Evolutionary conservation across 2,329 filamentous ascomycete genomes (phyloP), one percentile per base, ranked within the genome.

Genomic region (Venturia asperata): DNA sequence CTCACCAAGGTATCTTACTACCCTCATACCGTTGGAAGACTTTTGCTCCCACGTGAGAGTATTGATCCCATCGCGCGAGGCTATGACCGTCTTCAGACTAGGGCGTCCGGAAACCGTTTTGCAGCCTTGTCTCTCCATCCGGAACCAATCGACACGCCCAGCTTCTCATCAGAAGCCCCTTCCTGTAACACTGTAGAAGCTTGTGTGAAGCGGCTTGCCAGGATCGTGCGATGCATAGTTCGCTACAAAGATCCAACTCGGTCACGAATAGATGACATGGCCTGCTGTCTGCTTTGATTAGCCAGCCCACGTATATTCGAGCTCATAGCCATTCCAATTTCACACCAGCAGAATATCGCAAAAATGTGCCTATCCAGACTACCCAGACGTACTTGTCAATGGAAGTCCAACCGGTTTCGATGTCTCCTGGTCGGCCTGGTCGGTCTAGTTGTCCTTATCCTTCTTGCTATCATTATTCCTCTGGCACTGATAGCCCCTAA

Each of bases 391-490:
- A 37, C 17, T n/a, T 37, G 17, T 41, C 34, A 3, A n/a, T 5
- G 37, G 60, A 61, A 21, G 7, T 42, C 60, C 5, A 61, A 11
- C 24, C n/a, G 27, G 11, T 34, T 61, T 24, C 42, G 21, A 61
- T 45, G 39, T 61, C 37, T 61, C n/a, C 42, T 45, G n/a, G 24
- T 45, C 37, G 24, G 24, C 45, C 60, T 61, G 42, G 60, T 45
- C 21, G 60, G n/a, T 17, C 13, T 61, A 3, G 37, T 61, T 45
- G 11, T 42, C 17, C 34, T 61, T 39, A 27, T 58, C 19, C 60
- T 61, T 61, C 27, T 61, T 19, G 60, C 60, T 3, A 61, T 27
- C 37, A 61, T 61, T n/a, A 61, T 61, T 27, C 60, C 60, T 17
- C 37, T 43, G 27, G 60, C 24, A 3, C 13, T 42, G 24, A 42